Base-by-base conservation (phyloP, 75 land plant genomes). In the Adiantum capillusveneris region DNA sequence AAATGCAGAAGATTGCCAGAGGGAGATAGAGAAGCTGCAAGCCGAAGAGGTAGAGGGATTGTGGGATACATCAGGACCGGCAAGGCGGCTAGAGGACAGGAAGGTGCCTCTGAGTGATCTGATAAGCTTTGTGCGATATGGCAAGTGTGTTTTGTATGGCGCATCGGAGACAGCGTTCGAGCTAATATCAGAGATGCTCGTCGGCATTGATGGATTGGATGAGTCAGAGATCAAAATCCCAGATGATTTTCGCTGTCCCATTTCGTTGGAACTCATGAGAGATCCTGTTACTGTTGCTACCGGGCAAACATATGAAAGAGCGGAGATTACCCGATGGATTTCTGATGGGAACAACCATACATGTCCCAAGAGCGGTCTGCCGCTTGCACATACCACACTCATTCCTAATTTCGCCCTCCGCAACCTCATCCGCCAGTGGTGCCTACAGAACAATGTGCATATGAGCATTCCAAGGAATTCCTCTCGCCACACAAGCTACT, bases 261-360 rank as follows among this genome's bases (percentile, higher is more conserved):
- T 92, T 11, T 67, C 81, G 9, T 75, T 92, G 20, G 97, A 92
- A 2, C 68, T 92, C 60, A 92, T 92, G 97, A 59, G 74, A 5
- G 90, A 92, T 44, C 97, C 97, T 6, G 97, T 92, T 0, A 83
- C 85, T 14, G 91, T 88, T 31, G 72, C 97, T 3, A 88, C 90
- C 2, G 97, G 97, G 0, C 97, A 92, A 68, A 92, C 95, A 25
- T 92, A 92, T 53, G 97, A 92, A 34, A 72, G 97, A 0, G 44
- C 65, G 18, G 82, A 86, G 36, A 92, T 92, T 22, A 53, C 26
- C 16, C 39, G 62, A 17, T 92, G 97, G 97, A 61, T 92, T 51
- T 78, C 72, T 50, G 77, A 86, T 18, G 96, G 96, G 9, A 79
- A 80, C 59, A 50, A 65, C 37, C 37, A 9, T 29, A 88, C 97